A percentile compares a stretch with the other conserved stretches of the same genome.
Evolutionary conservation across 164 flowering plant species (phyloP).

Genomic region (Saururus chinensis): DNA sequence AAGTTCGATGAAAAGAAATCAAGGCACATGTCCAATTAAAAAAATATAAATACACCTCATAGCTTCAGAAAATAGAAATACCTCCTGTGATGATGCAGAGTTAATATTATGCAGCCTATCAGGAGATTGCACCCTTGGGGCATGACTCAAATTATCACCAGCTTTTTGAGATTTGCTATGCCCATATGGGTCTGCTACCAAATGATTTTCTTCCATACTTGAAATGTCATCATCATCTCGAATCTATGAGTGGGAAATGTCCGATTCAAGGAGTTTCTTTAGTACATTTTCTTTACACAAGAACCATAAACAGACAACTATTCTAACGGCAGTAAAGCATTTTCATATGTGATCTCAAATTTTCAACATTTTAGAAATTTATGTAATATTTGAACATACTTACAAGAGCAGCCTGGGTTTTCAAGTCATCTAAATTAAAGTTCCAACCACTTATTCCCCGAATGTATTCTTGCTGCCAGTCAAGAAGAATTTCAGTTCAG

Average conservation of each 20-base stretch:
- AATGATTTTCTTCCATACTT: conserved; percentile 18
- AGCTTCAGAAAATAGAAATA: background rate
- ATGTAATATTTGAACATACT: conserved; percentile 15
- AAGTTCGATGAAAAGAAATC: background rate
- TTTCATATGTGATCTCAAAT: background rate
- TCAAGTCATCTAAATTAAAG: conserved; percentile 88
- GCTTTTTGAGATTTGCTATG: conserved; percentile 23
- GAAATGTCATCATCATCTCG: conserved; percentile 50
- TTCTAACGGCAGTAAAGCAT: background rate
- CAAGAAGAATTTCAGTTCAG: conserved; percentile 2
- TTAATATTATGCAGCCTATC: conserved; percentile 23
- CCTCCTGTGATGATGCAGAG: conserved; percentile 20
- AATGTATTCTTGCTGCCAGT: conserved; percentile 83
- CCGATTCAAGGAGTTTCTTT: background rate
- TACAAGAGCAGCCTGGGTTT: conserved; percentile 89
- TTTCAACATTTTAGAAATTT: background rate
- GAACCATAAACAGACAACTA: too few relatives aligned
- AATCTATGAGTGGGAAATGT: conserved; percentile 34
- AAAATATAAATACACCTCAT: background rate
- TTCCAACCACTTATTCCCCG: conserved; percentile 98
- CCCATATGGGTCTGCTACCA: conserved; percentile 21
- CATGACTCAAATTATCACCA: conserved; percentile 16
- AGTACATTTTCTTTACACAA: background rate
- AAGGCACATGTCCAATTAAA: background rate
- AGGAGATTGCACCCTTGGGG: conserved; percentile 23